Percentiles rank a stretch among this genome's conserved stretches.
phyloP scores from a whole-genome alignment of 306 rosid genomes.

The Begonia loranthoides region DNA sequence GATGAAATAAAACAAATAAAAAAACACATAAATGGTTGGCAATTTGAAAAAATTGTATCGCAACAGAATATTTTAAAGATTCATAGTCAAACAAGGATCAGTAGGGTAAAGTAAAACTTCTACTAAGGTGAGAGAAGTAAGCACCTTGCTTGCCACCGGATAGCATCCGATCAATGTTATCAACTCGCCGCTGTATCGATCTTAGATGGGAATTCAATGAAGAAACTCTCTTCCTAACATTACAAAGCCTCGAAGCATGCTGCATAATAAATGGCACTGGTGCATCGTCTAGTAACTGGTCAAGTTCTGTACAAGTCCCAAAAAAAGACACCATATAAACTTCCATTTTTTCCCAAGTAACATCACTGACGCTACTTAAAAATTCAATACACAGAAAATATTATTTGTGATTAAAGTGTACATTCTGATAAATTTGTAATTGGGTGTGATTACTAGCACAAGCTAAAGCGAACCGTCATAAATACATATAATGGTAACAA shows the following conservation, averaged over 20 bases:
- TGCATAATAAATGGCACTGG: conserved; percentile 65
- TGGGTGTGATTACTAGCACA: not conserved
- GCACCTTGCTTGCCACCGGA: conserved; percentile 30
- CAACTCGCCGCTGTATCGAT: conserved; percentile 58
- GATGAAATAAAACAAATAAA: no score
- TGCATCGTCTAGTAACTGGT: conserved; percentile 66
- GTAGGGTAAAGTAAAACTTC: not conserved
- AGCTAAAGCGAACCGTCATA: not conserved
- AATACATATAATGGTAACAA: not conserved
- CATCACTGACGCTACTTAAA: not conserved
- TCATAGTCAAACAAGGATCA: not conserved
- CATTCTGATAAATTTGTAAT: no score
- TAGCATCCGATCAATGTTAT: conserved; percentile 51
- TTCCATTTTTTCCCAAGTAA: not conserved
- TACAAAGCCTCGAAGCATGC: conserved; percentile 60
- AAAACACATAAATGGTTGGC: no score
- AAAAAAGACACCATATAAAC: not conserved
- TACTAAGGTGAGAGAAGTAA: conserved; percentile 5
- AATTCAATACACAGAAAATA: no score
- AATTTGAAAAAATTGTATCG: no score
- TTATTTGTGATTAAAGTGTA: no score
- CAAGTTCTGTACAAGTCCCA: conserved; percentile 44
- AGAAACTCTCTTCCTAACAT: conserved; percentile 59
- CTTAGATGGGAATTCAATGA: conserved; percentile 50
- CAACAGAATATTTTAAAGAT: no score